These are phyloP conservation scores for Neopestalotiopsis sp. DNA, from an alignment of 2,329 filamentous ascomycete species.

Conservation along the genomic window DNA sequence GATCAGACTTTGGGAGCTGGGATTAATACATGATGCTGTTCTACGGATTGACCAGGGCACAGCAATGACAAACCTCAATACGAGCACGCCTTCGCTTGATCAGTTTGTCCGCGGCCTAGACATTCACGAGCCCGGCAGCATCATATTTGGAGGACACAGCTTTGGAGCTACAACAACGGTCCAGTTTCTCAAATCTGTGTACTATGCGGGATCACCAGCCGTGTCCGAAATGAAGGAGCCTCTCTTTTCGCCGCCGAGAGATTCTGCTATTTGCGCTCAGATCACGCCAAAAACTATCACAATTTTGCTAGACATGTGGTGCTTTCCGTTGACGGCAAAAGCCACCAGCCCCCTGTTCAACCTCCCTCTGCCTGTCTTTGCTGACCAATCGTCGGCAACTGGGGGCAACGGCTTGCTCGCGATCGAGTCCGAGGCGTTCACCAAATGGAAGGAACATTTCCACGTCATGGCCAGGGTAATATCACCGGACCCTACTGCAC, in stretches of 20 bases:
- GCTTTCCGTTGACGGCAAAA: constrained; percentile 70
- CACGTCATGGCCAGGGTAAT: constrained; percentile 70
- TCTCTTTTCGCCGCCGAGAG: constrained; percentile 62
- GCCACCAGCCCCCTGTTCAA: constrained; percentile 68
- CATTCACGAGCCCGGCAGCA: constrained; percentile 72
- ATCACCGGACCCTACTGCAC: constrained; percentile 57
- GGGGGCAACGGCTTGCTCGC: constrained; percentile 68
- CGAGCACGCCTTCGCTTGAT: constrained; percentile 53
- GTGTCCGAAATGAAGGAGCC: constrained; percentile 56
- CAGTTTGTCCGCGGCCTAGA: constrained; percentile 68
- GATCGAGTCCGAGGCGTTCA: constrained; percentile 78
- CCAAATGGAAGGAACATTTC: constrained; percentile 77
- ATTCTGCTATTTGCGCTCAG: constrained; percentile 64
- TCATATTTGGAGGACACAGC: constrained; percentile 80
- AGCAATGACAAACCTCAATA: constrained; percentile 57
- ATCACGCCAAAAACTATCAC: constrained; percentile 70
- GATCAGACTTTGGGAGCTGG: constrained; percentile 80
- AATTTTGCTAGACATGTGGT: constrained; percentile 82
- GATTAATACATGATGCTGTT: constrained; percentile 71
- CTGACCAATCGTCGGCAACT: constrained; percentile 41
- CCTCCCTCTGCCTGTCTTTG: constrained; percentile 76
- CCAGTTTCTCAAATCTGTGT: constrained; percentile 81
- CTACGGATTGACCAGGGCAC: constrained; percentile 66
- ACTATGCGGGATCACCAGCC: constrained; percentile 61
- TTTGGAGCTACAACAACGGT: constrained; percentile 78